phyloP scores from a whole-genome alignment of 2,329 filamentous ascomycete genomes.

The Hypoxylon sp. region DNA sequence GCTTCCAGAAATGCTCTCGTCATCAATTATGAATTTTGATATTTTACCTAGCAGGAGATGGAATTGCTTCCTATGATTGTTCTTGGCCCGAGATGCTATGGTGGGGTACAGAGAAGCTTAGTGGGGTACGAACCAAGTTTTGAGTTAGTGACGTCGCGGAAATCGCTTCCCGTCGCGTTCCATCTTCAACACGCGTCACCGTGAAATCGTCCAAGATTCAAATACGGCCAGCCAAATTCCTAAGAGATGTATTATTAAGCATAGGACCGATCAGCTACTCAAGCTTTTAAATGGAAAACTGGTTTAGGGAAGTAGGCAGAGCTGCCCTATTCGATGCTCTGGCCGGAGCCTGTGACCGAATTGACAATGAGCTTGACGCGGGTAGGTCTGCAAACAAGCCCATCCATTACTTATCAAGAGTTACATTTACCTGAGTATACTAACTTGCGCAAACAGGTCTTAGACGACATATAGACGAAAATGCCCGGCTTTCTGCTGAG shows the following conservation, averaged over 20 bases:
- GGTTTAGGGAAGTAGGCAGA: constrained; percentile 50
- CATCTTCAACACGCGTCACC: constrained; percentile 6
- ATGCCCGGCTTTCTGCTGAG: constrained; percentile 52
- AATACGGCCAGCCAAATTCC: background rate
- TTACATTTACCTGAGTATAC: constrained; percentile 11
- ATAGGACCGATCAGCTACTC: background rate
- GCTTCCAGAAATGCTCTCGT: too few species aligned
- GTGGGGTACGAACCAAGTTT: constrained; percentile 6
- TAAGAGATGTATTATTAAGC: background rate
- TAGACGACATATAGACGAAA: constrained; percentile 35
- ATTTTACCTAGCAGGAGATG: background rate
- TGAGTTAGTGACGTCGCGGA: background rate
- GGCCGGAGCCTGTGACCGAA: constrained; percentile 45
- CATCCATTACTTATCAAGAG: too few species aligned
- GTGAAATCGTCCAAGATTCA: background rate
- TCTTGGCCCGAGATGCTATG: constrained; percentile 1
- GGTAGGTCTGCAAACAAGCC: constrained; percentile 41
- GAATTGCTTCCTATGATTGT: background rate
- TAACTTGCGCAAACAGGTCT: constrained; percentile 35
- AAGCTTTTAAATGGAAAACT: constrained; percentile 48
- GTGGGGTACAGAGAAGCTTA: constrained; percentile 5
- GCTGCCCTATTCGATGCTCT: constrained; percentile 50
- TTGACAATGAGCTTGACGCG: constrained; percentile 46
- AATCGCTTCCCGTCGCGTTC: constrained; percentile 1
- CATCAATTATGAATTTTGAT: too few species aligned